Evolutionary conservation across 1,284 basidiomycete genomes (phyloP).

Genomic region (Pisolithus thermaeus): DNA sequence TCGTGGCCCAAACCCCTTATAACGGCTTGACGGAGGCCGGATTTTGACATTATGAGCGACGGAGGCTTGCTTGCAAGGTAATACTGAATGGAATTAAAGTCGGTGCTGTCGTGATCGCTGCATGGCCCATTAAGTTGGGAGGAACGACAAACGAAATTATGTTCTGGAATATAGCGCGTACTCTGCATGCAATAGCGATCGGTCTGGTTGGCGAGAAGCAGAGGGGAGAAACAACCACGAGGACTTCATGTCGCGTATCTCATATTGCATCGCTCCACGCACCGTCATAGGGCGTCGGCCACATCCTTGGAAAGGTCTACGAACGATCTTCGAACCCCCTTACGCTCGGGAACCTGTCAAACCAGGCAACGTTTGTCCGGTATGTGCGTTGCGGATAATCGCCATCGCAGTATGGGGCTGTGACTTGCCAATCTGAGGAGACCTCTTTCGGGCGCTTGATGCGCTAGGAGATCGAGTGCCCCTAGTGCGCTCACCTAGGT

Average conservation of each 20-base stretch:
- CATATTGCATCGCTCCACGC: slow-evolving; percentile 30
- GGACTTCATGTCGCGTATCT: slow-evolving; percentile 35
- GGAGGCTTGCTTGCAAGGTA: slow-evolving; percentile 23
- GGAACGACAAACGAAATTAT: slow-evolving; percentile 24
- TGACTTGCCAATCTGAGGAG: no score
- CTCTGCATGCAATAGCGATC: slow-evolving; percentile 31
- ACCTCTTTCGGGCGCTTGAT: no score
- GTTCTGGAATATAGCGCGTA: slow-evolving; percentile 27
- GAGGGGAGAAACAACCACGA: slow-evolving; percentile 27
- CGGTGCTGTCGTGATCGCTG: slow-evolving; percentile 26
- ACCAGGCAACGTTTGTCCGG: no score
- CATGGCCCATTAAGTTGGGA: slow-evolving; percentile 18
- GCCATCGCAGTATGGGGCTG: not conserved
- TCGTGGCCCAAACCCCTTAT: slow-evolving; percentile 20
- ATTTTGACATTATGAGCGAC: slow-evolving; percentile 19
- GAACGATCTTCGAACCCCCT: slow-evolving; percentile 14
- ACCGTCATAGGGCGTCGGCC: slow-evolving; percentile 20
- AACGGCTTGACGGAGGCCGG: slow-evolving; percentile 15
- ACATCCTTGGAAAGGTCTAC: slow-evolving; percentile 19
- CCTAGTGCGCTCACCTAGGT: no score
- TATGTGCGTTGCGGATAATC: not conserved
- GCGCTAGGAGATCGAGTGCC: no score
- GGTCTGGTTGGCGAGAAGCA: slow-evolving; percentile 29
- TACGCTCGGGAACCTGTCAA: slow-evolving; percentile 4
- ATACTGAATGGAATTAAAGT: slow-evolving; percentile 26